Evolutionary conservation across 2,329 filamentous ascomycete species (phyloP).

Genomic region (Colletotrichum sp.): DNA sequence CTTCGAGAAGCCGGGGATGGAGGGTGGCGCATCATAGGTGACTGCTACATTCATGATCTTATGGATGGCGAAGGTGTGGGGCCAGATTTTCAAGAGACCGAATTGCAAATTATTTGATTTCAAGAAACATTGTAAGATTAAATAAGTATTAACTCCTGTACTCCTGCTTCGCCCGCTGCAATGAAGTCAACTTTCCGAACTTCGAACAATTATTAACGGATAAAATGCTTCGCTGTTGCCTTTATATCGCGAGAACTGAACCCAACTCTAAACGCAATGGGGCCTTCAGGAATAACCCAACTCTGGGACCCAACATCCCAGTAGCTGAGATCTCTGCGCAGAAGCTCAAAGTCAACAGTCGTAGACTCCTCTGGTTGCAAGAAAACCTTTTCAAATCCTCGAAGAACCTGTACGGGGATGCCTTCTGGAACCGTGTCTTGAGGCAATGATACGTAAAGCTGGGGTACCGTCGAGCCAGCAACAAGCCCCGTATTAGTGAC

Average conservation of each 20-base stretch:
- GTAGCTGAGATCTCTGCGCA: conserved; percentile 68
- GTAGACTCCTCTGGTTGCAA: conserved; percentile 52
- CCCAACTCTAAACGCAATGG: conserved; percentile 47
- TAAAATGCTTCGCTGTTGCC: background rate
- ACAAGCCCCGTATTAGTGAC: conserved; percentile 69
- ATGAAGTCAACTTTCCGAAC: background rate
- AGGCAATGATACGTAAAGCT: conserved; percentile 60
- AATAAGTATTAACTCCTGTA: rapidly evolving
- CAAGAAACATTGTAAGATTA: background rate
- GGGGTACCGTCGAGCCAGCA: conserved; percentile 68
- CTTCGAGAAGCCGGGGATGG: background rate
- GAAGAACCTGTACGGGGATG: conserved; percentile 60
- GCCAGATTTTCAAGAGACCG: background rate
- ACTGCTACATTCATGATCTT: background rate
- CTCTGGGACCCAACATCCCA: conserved; percentile 66
- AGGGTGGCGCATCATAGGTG: background rate
- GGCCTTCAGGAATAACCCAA: conserved; percentile 59
- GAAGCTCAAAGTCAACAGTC: conserved; percentile 58
- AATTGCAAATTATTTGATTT: background rate
- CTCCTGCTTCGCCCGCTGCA: background rate
- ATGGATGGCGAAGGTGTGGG: background rate
- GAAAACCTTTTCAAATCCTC: conserved; percentile 68
- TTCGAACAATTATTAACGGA: background rate
- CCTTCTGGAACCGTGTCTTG: conserved; percentile 21
- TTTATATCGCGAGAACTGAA: conserved; percentile 11